Evolutionary conservation across 1,284 basidiomycete species (phyloP).

Genomic region (Entoloma clypeatum): DNA sequence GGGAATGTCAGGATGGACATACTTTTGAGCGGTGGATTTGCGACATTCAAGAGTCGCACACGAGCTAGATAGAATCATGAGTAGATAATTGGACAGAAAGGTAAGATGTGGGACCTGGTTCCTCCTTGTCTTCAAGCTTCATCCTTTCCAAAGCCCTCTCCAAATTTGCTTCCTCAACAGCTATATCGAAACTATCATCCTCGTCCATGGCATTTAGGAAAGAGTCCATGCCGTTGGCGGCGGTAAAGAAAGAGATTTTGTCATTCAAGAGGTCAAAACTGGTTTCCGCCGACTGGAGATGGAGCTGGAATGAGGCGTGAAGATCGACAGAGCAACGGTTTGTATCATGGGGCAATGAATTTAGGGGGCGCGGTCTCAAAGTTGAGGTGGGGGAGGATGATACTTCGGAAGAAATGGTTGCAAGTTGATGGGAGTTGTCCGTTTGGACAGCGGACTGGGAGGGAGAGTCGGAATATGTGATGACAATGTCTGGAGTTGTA

Average conservation of each 20-base stretch:
- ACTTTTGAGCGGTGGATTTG: no score
- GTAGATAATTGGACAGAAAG: background rate
- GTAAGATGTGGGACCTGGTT: constrained; percentile 6
- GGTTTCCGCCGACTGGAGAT: constrained; percentile 50
- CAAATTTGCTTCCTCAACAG: constrained; percentile 25
- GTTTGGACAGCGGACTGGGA: no score
- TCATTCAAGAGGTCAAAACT: constrained; percentile 65
- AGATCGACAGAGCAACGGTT: constrained; percentile 55
- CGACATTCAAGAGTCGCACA: no score
- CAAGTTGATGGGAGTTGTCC: no score
- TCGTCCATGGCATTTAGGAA: constrained; percentile 32
- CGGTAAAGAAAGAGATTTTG: constrained; percentile 52
- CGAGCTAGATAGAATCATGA: no score
- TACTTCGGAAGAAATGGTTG: constrained; percentile 20
- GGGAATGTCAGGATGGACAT: no score
- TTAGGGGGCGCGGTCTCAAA: constrained; percentile 22
- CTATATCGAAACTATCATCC: constrained; percentile 33
- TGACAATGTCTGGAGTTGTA: no score
- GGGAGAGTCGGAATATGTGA: no score
- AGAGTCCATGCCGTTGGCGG: constrained; percentile 29
- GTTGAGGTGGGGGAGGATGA: constrained; percentile 19
- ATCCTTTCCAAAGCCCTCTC: constrained; percentile 21
- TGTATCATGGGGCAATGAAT: constrained; percentile 26
- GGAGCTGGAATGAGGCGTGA: constrained; percentile 53
- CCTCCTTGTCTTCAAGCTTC: constrained; percentile 10